Evolutionary conservation across 148 eudicot species (phyloP).

Genomic region (Dysphania ambrosioides): DNA sequence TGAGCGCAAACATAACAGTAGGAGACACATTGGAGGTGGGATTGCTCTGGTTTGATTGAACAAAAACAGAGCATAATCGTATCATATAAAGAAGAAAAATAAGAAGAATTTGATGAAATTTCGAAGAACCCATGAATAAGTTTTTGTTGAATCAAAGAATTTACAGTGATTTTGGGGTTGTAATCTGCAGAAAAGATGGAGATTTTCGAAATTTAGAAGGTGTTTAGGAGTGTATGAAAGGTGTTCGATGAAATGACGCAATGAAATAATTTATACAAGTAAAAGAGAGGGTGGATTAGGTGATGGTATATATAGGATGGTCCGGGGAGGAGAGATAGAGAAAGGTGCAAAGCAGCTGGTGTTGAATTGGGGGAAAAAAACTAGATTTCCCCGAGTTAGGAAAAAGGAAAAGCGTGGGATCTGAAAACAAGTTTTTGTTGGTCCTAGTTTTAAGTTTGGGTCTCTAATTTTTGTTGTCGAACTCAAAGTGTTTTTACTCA

Average conservation of each 20-base stretch:
- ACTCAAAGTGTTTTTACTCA: neutral
- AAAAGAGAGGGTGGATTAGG: neutral
- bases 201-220: neutral
- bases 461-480: neutral
- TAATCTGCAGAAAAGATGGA: neutral
- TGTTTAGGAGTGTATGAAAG: constrained; percentile 11
- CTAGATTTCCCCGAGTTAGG: constrained; percentile 20
- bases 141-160: neutral
- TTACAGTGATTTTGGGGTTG: neutral
- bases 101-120: neutral
- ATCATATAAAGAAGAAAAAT: constrained; percentile 10
- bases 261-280: neutral
- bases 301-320: constrained; percentile 24
- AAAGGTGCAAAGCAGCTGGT: constrained; percentile 31
- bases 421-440: neutral
- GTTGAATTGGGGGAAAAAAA: constrained; percentile 20
- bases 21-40: constrained; percentile 13
- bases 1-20: constrained; percentile 45
- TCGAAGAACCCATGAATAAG: constrained; percentile 33
- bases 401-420: constrained; percentile 11
- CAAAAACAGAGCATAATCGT: constrained; percentile 22
- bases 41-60: constrained; percentile 29
- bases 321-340: constrained; percentile 19
- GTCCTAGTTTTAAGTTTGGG: neutral
- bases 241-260: constrained; percentile 24